phyloP scores from a whole-genome alignment of 2,329 filamentous ascomycete genomes.

The Fusarium hostae region DNA sequence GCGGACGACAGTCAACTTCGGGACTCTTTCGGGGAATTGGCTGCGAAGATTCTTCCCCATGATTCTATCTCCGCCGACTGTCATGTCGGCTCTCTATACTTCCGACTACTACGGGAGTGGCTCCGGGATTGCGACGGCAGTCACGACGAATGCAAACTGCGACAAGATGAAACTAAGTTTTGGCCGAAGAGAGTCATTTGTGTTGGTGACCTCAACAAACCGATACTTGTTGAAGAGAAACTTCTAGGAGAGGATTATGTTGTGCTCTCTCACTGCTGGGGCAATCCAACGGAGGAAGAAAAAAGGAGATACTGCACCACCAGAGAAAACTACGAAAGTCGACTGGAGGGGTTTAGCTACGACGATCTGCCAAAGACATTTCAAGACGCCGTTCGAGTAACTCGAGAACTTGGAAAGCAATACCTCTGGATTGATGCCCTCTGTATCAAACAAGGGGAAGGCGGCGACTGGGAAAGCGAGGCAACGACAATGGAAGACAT shows the following conservation, averaged over 20 bases:
- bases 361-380: not conserved
- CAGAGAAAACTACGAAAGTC: not conserved
- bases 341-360: not conserved
- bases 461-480: not conserved
- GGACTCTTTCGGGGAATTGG: no score
- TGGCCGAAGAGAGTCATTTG: not conserved
- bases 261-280: not conserved
- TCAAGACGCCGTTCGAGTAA: not conserved
- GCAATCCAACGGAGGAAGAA: not conserved
- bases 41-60: no score
- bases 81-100: no score
- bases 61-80: no score
- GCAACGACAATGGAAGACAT: not conserved
- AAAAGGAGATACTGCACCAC: not conserved
- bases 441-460: not conserved
- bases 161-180: not conserved
- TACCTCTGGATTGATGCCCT: not conserved
- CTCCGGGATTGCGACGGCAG: not conserved
- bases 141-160: not conserved
- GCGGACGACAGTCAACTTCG: no score
- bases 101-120: not conserved
- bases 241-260: not conserved
- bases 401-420: not conserved
- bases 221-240: not conserved
- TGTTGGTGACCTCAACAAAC: not conserved